Conservation (phyloP, 345 rosid genomes). For the Rubroshorea leprosula region DNA sequence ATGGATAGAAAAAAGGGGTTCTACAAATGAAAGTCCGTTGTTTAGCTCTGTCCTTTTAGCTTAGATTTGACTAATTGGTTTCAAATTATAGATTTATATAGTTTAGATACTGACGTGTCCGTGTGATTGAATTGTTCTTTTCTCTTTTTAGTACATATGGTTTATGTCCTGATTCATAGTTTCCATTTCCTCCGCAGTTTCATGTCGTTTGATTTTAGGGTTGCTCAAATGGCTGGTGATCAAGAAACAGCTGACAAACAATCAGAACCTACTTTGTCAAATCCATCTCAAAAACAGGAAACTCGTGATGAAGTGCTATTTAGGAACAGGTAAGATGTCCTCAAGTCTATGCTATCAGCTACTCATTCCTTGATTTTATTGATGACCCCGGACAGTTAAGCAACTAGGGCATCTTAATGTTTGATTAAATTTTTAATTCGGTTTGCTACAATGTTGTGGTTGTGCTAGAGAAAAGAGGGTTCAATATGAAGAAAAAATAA, state of each 20-base stretch:
- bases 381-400: neutral
- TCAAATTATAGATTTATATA: no score
- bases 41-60: no score
- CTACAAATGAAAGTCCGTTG: no score
- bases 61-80: neutral
- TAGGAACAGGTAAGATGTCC: conserved; percentile 44
- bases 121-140: neutral
- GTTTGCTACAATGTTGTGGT: neutral
- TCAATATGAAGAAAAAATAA: neutral
- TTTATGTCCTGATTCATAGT: neutral
- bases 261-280: conserved; percentile 16
- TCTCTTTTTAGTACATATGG: neutral
- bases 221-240: conserved; percentile 30
- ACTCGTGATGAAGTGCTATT: conserved; percentile 59
- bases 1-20: no score
- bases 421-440: neutral
- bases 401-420: neutral
- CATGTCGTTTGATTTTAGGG: conserved; percentile 13
- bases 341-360: neutral
- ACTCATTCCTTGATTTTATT: neutral
- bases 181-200: conserved; percentile 4
- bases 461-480: neutral
- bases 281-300: conserved; percentile 29
- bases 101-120: no score
- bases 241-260: conserved; percentile 20